These are phyloP conservation scores for Cynanchum wilfordii DNA, from an alignment of 257 asterid genomes.

Conservation along the genomic window DNA sequence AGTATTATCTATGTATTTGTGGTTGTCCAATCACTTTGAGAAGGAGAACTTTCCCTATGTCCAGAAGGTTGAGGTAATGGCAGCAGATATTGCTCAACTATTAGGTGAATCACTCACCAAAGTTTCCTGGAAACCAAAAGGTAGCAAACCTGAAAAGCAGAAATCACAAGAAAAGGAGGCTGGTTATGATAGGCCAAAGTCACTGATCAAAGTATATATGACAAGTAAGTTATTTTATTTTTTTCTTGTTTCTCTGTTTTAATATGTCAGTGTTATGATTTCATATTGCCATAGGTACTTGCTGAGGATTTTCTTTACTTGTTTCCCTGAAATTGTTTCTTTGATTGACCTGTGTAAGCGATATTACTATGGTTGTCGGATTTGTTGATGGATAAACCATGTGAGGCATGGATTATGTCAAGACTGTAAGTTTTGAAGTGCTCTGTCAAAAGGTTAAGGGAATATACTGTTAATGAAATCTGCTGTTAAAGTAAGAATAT, in stretches of 20 bases:
- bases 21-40: constrained; percentile 88
- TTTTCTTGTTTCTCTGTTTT: background rate
- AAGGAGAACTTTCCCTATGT: constrained; percentile 66
- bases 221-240: constrained; percentile 35
- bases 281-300: background rate
- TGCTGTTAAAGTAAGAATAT: background rate
- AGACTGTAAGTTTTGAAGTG: constrained; percentile 1
- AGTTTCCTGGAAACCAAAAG: constrained; percentile 83
- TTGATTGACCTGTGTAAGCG: background rate
- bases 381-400: background rate
- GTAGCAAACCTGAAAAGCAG: constrained; percentile 46
- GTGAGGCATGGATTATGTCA: background rate
- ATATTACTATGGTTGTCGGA: background rate
- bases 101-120: constrained; percentile 70
- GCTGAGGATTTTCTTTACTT: background rate
- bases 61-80: constrained; percentile 81
- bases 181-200: constrained; percentile 61
- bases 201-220: constrained; percentile 40
- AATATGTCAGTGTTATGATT: background rate
- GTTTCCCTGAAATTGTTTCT: background rate
- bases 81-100: constrained; percentile 71
- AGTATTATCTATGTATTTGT: constrained; percentile 83
- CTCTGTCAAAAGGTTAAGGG: background rate
- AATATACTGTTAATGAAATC: background rate
- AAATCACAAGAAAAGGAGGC: constrained; percentile 42